Evolutionary conservation across 2,329 filamentous ascomycete genomes (phyloP).

Genomic region (Coniochaeta sp.): DNA sequence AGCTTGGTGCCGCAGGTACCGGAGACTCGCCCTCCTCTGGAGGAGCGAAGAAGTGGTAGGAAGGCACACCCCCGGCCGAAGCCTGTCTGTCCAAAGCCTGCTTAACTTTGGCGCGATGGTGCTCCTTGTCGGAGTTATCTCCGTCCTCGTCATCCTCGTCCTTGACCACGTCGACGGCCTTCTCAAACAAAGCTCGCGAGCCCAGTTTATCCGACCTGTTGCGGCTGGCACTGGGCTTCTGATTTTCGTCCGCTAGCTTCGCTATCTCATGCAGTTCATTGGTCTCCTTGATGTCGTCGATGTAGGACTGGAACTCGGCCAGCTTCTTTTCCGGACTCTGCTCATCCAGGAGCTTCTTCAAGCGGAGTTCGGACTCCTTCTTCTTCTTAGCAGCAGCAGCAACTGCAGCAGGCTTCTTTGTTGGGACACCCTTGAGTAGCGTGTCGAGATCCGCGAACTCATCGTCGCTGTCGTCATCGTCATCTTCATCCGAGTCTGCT

Average conservation of each 20-base stretch:
- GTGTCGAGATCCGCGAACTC: not conserved
- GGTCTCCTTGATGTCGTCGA: not conserved
- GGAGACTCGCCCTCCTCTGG: not conserved
- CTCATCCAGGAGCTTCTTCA: not conserved
- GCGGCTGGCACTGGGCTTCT: not conserved
- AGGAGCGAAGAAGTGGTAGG: not conserved
- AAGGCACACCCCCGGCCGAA: not conserved
- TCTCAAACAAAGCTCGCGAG: not conserved
- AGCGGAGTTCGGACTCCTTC: not conserved
- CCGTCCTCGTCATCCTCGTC: not conserved
- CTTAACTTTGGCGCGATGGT: not conserved
- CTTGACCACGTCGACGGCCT: not conserved
- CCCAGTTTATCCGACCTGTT: not conserved
- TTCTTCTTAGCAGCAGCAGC: not conserved
- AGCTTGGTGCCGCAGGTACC: not conserved
- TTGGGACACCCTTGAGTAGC: too few relatives aligned
- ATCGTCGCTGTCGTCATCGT: not conserved
- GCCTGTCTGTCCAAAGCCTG: slow-evolving; percentile 1
- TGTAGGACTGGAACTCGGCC: not conserved
- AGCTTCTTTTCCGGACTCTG: not conserved
- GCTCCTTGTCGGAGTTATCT: not conserved
- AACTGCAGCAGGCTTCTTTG: not conserved
- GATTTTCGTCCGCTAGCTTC: too few relatives aligned
- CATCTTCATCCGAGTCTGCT: slow-evolving; percentile 1
- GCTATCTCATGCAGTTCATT: not conserved